These are phyloP conservation scores for Fusarium domesticum DNA, from an alignment of 2,329 filamentous ascomycete species.

Conservation along the genomic window DNA sequence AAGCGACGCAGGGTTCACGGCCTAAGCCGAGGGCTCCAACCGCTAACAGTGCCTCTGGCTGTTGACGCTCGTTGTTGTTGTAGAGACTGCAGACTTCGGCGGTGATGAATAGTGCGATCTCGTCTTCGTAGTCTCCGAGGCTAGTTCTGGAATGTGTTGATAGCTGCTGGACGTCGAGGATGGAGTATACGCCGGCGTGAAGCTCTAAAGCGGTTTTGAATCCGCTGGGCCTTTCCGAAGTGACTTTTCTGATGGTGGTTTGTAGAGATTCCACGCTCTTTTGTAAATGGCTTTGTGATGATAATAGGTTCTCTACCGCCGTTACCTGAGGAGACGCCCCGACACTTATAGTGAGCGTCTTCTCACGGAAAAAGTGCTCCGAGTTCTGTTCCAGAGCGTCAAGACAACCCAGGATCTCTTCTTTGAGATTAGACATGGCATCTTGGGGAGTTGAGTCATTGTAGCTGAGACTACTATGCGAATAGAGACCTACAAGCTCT, in stretches of 20 bases:
- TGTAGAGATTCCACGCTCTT: slow-evolving; percentile 4
- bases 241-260: slow-evolving; percentile 1
- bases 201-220: slow-evolving; percentile 46
- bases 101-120: slow-evolving; percentile 56
- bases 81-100: slow-evolving; percentile 62
- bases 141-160: slow-evolving; percentile 47
- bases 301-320: slow-evolving; percentile 26
- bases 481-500: slow-evolving; percentile 29
- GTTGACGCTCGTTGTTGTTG: slow-evolving; percentile 32
- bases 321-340: slow-evolving; percentile 35
- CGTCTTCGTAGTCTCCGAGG: slow-evolving; percentile 33
- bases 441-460: slow-evolving; percentile 23
- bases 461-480: slow-evolving; percentile 36
- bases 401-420: slow-evolving; percentile 32
- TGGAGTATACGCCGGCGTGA: slow-evolving; percentile 63
- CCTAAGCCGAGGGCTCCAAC: slow-evolving; percentile 59
- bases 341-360: slow-evolving; percentile 29
- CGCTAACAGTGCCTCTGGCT: slow-evolving; percentile 53
- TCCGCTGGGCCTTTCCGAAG: background rate
- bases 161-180: slow-evolving; percentile 63
- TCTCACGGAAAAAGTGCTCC: slow-evolving; percentile 9
- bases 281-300: background rate
- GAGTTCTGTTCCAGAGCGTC: slow-evolving; percentile 19
- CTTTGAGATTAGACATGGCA: slow-evolving; percentile 31
- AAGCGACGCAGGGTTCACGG: slow-evolving; percentile 58